phyloP scores from a whole-genome alignment of 768 basidiomycete genomes.

The Leccinellum albellum region DNA sequence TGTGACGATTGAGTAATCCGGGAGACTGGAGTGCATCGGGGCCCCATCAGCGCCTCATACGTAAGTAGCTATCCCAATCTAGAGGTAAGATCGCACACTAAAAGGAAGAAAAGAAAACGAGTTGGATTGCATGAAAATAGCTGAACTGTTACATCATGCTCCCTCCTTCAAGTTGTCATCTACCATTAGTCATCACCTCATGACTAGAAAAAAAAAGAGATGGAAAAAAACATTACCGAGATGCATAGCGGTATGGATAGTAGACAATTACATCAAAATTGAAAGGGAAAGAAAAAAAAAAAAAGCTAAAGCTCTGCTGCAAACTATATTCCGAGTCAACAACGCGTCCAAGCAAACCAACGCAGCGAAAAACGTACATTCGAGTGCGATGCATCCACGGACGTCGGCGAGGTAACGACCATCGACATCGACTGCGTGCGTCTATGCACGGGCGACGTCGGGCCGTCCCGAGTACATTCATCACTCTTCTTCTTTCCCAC shows the following conservation, averaged over 20 bases:
- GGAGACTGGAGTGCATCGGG: no score
- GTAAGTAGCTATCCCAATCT: not conserved
- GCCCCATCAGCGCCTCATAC: no score
- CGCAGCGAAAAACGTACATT: slow-evolving; percentile 9
- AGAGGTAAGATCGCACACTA: not conserved
- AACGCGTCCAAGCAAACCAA: not conserved
- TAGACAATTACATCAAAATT: not conserved
- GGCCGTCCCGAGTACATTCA: not conserved
- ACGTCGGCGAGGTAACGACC: slow-evolving; percentile 16
- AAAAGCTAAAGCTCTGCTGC: slow-evolving; percentile 24
- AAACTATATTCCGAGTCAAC: slow-evolving; percentile 13
- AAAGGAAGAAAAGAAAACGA: not conserved
- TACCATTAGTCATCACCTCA: not conserved
- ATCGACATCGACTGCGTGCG: slow-evolving; percentile 29
- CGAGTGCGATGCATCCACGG: slow-evolving; percentile 9
- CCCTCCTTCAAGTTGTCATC: not conserved
- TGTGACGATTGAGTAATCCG: no score
- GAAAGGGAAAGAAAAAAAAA: no score
- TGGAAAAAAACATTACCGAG: slow-evolving; percentile 4
- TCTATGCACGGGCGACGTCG: slow-evolving; percentile 17
- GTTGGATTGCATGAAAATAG: slow-evolving; percentile 9
- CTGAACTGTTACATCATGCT: slow-evolving; percentile 22
- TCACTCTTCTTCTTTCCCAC: not conserved
- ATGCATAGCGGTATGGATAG: not conserved
- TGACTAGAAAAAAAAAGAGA: not conserved